phyloP scores from a whole-genome alignment of 805 yeast genomes.

The Spathaspora hagerdaliae region DNA sequence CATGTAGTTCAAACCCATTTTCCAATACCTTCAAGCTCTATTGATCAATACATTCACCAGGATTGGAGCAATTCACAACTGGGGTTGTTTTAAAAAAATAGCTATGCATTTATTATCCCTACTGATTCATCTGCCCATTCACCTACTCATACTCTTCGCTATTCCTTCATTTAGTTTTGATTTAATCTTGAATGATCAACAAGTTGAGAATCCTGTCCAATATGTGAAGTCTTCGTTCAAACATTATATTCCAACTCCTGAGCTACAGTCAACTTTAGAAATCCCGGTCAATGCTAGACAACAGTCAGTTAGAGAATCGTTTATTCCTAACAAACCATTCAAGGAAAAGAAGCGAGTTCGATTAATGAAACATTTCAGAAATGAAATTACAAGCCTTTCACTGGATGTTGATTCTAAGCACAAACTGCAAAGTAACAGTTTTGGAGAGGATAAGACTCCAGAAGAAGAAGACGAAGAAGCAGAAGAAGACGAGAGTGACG shows the following conservation, averaged over 20 bases:
- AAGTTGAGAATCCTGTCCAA: conserved; percentile 3
- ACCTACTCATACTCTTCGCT: not conserved
- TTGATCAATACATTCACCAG: too few species aligned
- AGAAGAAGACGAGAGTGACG: not conserved
- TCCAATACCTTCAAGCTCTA: too few species aligned
- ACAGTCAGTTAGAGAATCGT: conserved; percentile 4
- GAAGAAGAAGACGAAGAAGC: not conserved
- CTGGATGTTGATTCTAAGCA: not conserved
- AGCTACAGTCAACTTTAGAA: conserved; percentile 4
- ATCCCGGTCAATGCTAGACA: conserved; percentile 5
- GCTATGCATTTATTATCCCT: not conserved
- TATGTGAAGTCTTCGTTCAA: conserved; percentile 6
- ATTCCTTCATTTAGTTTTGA: not conserved
- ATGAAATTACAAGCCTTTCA: not conserved
- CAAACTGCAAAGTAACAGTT: not conserved
- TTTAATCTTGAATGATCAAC: conserved; percentile 4
- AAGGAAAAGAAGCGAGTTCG: not conserved
- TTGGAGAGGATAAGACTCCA: not conserved
- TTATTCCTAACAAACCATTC: conserved; percentile 4
- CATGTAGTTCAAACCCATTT: too few species aligned
- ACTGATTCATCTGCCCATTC: not conserved
- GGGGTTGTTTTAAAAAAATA: not conserved
- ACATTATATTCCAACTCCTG: conserved; percentile 5
- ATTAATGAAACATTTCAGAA: not conserved
- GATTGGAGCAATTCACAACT: too few species aligned